A percentile compares a stretch with the other conserved stretches of the same genome.
phyloP scores from a whole-genome alignment of 768 basidiomycete genomes.

The Lactarius akahatsu region DNA sequence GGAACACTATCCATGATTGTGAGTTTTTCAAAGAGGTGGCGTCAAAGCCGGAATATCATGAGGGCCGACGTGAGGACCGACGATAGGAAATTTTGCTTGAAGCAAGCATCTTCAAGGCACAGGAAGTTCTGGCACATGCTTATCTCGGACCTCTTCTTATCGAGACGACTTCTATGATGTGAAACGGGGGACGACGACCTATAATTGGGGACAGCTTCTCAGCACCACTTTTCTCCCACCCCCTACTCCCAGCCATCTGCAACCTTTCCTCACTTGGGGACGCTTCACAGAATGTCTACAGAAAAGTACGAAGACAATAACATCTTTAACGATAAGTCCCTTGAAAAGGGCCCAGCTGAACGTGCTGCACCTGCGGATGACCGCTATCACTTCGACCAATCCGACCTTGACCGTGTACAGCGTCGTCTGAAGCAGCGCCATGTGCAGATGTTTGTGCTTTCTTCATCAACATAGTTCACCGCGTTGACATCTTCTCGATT shows the following conservation, averaged over 20 bases:
- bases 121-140: neutral
- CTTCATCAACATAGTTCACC: neutral
- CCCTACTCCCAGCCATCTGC: neutral
- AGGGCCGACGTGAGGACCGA: neutral
- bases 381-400: constrained; percentile 50
- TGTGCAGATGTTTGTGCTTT: constrained; percentile 66
- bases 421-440: constrained; percentile 73
- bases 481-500: neutral
- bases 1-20: too few relatives aligned
- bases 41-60: too few relatives aligned
- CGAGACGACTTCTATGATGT: neutral
- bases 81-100: neutral
- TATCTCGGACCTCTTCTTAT: constrained; percentile 1
- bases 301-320: neutral
- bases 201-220: neutral
- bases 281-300: constrained; percentile 8
- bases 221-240: neutral
- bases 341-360: constrained; percentile 35
- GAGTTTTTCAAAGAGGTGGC: too few relatives aligned
- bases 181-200: neutral
- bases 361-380: constrained; percentile 33
- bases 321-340: constrained; percentile 1
- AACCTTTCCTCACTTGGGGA: neutral
- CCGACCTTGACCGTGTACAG: constrained; percentile 69
- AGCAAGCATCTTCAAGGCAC: neutral